A percentile compares a stretch with the other conserved stretches of the same genome.
Evolutionary conservation across 176 grass and related monocot genomes (phyloP).

Genomic region (Canna indica): DNA sequence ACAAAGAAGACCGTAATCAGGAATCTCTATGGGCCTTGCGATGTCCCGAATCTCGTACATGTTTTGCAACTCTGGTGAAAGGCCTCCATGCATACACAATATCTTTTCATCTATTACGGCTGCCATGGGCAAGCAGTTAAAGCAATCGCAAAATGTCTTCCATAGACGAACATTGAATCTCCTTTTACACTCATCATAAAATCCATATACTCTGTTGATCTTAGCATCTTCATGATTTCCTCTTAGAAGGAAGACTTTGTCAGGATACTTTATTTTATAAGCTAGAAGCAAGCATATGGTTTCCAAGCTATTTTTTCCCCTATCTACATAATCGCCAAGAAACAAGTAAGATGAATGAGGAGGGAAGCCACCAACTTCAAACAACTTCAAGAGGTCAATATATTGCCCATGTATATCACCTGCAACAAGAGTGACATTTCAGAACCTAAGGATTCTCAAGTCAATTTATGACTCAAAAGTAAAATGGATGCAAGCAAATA

Average conservation of each 20-base stretch:
- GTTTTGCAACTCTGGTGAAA: conserved; percentile 26
- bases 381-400: conserved; percentile 45
- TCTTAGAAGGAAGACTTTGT: conserved; percentile 45
- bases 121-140: conserved; percentile 25
- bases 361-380: conserved; percentile 53
- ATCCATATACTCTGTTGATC: conserved; percentile 65
- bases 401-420: conserved; percentile 64
- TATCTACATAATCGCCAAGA: conserved; percentile 49
- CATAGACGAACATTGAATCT: conserved; percentile 52
- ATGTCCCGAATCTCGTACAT: conserved; percentile 19
- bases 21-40: conserved; percentile 15
- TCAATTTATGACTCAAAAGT: neutral
- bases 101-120: conserved; percentile 23
- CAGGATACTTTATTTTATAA: conserved; percentile 31
- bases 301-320: conserved; percentile 27
- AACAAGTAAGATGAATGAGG: conserved; percentile 46
- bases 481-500: neutral
- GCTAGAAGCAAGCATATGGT: conserved; percentile 29
- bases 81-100: conserved; percentile 25
- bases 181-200: conserved; percentile 65
- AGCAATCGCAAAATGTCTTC: conserved; percentile 34
- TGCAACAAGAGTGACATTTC: conserved; percentile 9
- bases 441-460: neutral
- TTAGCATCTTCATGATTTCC: conserved; percentile 68
- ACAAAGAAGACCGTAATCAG: conserved; percentile 28